These are phyloP conservation scores for Dorcoceras hygrometricum DNA, from an alignment of 257 asterid species.

Conservation along the genomic window DNA sequence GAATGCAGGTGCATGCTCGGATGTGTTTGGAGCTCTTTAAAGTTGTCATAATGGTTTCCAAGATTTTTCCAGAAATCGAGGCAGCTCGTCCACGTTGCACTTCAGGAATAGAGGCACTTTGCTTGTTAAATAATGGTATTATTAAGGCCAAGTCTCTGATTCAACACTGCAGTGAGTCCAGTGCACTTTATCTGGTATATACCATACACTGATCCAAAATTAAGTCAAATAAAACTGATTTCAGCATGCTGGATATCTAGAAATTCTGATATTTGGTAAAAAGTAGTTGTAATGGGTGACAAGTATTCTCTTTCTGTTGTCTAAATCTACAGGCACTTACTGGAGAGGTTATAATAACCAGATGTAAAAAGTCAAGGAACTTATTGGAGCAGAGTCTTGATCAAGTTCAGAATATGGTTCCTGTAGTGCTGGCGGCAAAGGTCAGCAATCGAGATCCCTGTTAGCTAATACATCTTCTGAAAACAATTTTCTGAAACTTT, in stretches of 20 bases:
- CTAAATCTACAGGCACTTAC: conserved; percentile 65
- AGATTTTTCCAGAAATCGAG: conserved; percentile 65
- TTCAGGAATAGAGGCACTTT: conserved; percentile 74
- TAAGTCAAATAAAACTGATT: not conserved
- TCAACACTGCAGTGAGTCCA: conserved; percentile 71
- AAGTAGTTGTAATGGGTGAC: not conserved
- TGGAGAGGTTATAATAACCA: conserved; percentile 67
- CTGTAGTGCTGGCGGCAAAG: conserved; percentile 67
- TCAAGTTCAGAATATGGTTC: conserved; percentile 71
- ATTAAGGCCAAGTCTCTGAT: conserved; percentile 59
- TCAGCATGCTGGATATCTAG: not conserved
- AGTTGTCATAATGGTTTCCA: conserved; percentile 38
- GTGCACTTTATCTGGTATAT: conserved; percentile 85
- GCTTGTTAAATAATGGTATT: conserved; percentile 58
- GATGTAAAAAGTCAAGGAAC: conserved; percentile 62
- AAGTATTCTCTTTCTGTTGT: conserved; percentile 11
- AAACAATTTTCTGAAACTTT: not conserved
- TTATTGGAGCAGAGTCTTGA: conserved; percentile 64
- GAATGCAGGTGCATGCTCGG: conserved; percentile 68
- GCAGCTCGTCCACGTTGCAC: conserved; percentile 80
- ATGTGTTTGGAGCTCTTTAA: conserved; percentile 64
- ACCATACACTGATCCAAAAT: conserved; percentile 15
- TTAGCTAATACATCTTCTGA: not conserved
- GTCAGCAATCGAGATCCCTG: conserved; percentile 34
- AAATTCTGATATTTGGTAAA: conserved; percentile 8